Conservation (phyloP, 768 basidiomycete species). For the Trametes gibbosa region DNA sequence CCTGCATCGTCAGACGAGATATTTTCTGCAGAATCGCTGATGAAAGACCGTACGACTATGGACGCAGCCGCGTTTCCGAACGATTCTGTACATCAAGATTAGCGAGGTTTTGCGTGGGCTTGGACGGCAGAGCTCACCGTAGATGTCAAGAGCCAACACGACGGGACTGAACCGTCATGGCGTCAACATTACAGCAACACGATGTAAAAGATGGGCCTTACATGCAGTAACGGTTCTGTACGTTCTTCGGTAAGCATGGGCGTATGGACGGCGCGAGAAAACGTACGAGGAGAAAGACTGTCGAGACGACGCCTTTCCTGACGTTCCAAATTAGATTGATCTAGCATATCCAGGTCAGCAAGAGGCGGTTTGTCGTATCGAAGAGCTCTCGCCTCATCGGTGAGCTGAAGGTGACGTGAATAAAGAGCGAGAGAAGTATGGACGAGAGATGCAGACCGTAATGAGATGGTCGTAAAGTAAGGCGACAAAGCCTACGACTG, state of each 20-base stretch:
- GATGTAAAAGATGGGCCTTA: slow-evolving; percentile 4
- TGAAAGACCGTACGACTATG: slow-evolving; percentile 7
- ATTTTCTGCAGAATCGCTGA: too few species aligned
- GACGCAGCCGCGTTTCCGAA: slow-evolving; percentile 20
- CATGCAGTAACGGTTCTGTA: slow-evolving; percentile 30
- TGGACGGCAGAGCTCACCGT: slow-evolving; percentile 15
- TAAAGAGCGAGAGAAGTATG: not conserved
- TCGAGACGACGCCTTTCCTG: slow-evolving; percentile 24
- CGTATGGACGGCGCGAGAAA: not conserved
- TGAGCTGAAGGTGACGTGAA: slow-evolving; percentile 17
- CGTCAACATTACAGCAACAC: not conserved
- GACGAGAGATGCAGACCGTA: slow-evolving; percentile 21
- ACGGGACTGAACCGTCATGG: slow-evolving; percentile 16
- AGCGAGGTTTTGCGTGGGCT: not conserved
- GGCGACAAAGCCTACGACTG: slow-evolving; percentile 27
- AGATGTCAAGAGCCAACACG: slow-evolving; percentile 26
- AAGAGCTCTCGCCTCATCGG: slow-evolving; percentile 22
- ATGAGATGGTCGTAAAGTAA: slow-evolving; percentile 29
- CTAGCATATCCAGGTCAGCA: slow-evolving; percentile 6
- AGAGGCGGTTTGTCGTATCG: not conserved
- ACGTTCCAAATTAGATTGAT: slow-evolving; percentile 25
- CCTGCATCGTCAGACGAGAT: not conserved
- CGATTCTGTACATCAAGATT: slow-evolving; percentile 11
- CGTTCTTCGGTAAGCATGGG: not conserved
- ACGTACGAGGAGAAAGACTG: slow-evolving; percentile 28